Evolutionary conservation across 129 eudicot species (phyloP), one percentile per base, ranked within the genome.

Genomic region (Flaveria bidentis): DNA sequence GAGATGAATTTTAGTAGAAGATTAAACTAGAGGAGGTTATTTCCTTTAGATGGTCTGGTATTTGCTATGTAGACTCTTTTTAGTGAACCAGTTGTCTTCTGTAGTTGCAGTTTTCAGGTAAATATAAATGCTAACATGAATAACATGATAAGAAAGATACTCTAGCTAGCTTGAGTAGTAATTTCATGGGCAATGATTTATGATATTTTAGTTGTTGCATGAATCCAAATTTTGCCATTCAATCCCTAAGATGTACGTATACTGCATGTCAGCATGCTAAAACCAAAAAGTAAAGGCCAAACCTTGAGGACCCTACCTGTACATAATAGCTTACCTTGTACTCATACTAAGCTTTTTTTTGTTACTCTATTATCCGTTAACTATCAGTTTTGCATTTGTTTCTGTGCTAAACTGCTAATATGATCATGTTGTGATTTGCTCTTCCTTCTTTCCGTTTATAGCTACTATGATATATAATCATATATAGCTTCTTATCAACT

Each of bases 331-430:
- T 71, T n/a, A 52, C 52, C 18, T 30, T 52, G 10, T 23, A 22
- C 12, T 71, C 18, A 4, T 51, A 30, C 33, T 33, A 52, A 52
- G 65, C 76, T n/a, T 71, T 72, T 42, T 17, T 25, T 15, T 26
- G 25, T 30, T 30, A 26, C 8, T 49, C 30, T 71, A 18, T 72
- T 53, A 13, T 72, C 17, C 3, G 2, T 28, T 36, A 53, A 52
- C 51, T 36, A 55, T 72, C 30, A 20, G 28, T 63, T 63, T 73
- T 73, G 67, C 55, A 56, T 14, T 41, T 73, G 42, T 60, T 73
- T 73, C 50, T 55, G 76, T 72, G 67, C 77, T 72, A 33, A 53
- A 30, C 30, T 72, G 67, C 76, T 73, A 36, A 41, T 44, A 67
- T 18, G 55, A 20, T 68, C 55, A 56, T n/a, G 22, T 57, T 8